Evolutionary conservation across 2,329 filamentous ascomycete species (phyloP), one percentile per base, ranked within the genome.

Genomic region (Ophiosphaerella korrae): DNA sequence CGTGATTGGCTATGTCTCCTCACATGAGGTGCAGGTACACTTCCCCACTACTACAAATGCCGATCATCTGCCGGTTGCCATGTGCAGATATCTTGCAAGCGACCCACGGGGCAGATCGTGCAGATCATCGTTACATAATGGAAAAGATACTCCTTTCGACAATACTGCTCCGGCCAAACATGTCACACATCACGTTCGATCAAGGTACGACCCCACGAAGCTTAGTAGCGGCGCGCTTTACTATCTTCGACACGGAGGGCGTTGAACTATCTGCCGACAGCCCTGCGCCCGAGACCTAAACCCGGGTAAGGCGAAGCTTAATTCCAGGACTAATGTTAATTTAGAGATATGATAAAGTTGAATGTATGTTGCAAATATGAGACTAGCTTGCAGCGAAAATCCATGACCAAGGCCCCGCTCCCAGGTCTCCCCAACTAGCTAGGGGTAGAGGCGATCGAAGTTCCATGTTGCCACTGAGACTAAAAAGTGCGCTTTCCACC

Each of bases 311-410:
- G 42, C 42, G 31, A 41, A 16, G 43, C 45, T 42, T 51, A 55
- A 41, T 54, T 58, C 37, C 39, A 40, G 42, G 21, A 39, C 49
- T 55, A 55, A 33, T 13, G 32, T 45, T 7, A 13, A 52, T 46
- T 18, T 21, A 21, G 16, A 42, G 57, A 42, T 48, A 41, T 16
- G 31, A 33, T 40, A 31, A 53, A 51, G 51, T 51, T 43, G 35
- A 32, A 38, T 53, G 13, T 46, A 36, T 37, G 24, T 24, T 48
- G 44, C 37, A 60, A 29, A 62, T 60, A 57, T 62, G 51, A 40
- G 34, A 16, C 26, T 38, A 43, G 39, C 41, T 39, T 48, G 46
- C 40, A 43, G 24, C 16, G 35, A 42, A 43, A 23, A 12, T 46
- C 29, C 29, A n/a, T n/a, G 32, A 29, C 23, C 24, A 4, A 16